phyloP scores from a whole-genome alignment of 2,329 filamentous ascomycete genomes.

The Xylariaceae sp. region DNA sequence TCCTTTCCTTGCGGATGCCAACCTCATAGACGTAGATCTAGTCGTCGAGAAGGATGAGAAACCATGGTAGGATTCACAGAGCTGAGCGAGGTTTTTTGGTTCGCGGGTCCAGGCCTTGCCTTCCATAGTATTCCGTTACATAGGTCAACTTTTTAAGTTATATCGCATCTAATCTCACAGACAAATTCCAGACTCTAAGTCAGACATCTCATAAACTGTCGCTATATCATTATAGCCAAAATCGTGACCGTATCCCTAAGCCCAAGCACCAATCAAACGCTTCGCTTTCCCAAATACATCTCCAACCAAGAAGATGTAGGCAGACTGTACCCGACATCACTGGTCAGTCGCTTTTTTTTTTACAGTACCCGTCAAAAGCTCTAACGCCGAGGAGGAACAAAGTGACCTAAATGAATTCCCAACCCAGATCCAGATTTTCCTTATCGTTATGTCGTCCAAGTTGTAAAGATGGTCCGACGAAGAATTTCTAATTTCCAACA shows the following conservation, averaged over 20 bases:
- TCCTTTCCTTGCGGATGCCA: too few relatives aligned
- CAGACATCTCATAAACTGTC: not conserved
- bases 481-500: not conserved
- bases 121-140: too few relatives aligned
- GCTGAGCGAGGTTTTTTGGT: too few relatives aligned
- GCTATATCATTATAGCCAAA: not conserved
- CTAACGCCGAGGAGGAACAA: not conserved
- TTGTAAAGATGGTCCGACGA: not conserved
- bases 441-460: slow-evolving; percentile 8
- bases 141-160: too few relatives aligned
- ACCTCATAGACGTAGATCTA: too few relatives aligned
- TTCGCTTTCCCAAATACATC: not conserved
- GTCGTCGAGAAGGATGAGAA: too few relatives aligned
- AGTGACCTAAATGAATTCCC: not conserved
- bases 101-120: too few relatives aligned
- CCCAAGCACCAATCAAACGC: not conserved
- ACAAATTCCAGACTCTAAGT: too few relatives aligned
- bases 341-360: not conserved
- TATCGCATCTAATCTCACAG: not conserved
- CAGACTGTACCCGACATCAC: not conserved
- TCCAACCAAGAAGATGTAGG: too few relatives aligned
- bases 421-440: not conserved
- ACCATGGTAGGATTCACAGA: too few relatives aligned
- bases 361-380: not conserved
- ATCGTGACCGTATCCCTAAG: not conserved